These are phyloP conservation scores for Herpetospermum pedunculosum DNA, from an alignment of 306 rosid species.

Conservation along the genomic window DNA sequence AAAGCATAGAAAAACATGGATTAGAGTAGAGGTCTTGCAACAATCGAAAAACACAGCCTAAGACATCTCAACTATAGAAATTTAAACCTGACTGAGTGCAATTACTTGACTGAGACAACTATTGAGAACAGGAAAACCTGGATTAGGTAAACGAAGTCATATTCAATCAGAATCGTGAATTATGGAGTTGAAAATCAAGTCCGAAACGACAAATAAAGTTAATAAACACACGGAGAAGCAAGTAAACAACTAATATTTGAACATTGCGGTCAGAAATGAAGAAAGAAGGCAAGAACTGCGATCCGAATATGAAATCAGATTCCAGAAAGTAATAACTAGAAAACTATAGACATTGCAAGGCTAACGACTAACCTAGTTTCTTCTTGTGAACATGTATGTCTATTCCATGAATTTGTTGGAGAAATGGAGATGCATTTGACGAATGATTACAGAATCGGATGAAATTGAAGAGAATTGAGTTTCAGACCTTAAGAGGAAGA, in stretches of 20 bases:
- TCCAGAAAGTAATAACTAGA: neutral
- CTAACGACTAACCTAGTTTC: neutral
- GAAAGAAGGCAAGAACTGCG: neutral
- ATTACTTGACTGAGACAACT: too few species aligned
- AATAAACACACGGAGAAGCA: neutral
- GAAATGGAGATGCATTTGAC: neutral
- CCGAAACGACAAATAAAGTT: neutral
- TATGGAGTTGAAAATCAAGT: neutral
- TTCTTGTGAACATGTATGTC: neutral
- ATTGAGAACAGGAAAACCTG: neutral
- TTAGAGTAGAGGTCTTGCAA: neutral
- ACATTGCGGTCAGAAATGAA: neutral
- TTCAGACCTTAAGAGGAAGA: neutral
- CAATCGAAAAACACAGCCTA: neutral
- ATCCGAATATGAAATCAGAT: neutral
- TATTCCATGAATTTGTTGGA: neutral
- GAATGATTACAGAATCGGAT: neutral
- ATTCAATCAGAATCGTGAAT: neutral
- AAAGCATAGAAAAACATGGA: too few species aligned
- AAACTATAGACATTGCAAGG: neutral
- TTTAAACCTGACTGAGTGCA: neutral
- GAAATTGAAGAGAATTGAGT: neutral
- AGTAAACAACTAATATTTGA: neutral
- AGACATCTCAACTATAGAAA: neutral
- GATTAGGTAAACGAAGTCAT: too few species aligned